Base-by-base conservation (phyloP, 148 eudicot genomes). In the Persicaria maculosa region DNA sequence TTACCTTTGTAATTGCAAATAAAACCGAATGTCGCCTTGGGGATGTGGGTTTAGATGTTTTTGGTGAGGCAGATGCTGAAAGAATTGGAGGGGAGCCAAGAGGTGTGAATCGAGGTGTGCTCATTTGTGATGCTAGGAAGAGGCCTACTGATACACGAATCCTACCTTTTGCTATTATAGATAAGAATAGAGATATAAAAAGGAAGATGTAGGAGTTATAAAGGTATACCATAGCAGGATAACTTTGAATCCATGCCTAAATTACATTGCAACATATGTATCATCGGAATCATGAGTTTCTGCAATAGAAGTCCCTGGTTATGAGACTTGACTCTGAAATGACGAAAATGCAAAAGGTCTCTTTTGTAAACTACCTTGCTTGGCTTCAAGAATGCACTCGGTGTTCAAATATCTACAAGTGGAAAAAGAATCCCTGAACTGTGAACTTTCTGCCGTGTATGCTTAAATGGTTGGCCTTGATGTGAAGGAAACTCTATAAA, bases 21-120 rank as follows among this genome's bases (percentile, higher is more conserved):
- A 97, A 90, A 62, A 88, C 80, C 6, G 96, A 87, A 67, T 85
- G 97, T 69, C 97, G 81, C 86, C 92, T 90, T 52, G 98, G 98
- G 47, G 98, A 95, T 25, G 81, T 31, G 20, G 96, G 86, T 80
- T 82, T 88, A 22, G 97, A 86, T 19, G 89, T 86, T 75, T 79
- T 86, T 3, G 98, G 98, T 74, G 98, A 88, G 61, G 68, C 86
- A 46, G 95, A 85, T 36, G 90, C 92, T 69, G 97, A 88, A 15
- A 83, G 52, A 71, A 73, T 72, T 17, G 96, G 93, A 72, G 98
- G 98, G 73, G 98, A 95, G 64, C 90, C 93, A 16, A 93, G 87
- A 68, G 98, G 98, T 16, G 96, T 92, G 71, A 90, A 74, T 75
- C 86, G 88, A 71, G 96, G 97, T 57, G 98, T 92, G 87, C 64